Evolutionary conservation across 768 basidiomycete species (phyloP).

Genomic region (Kwoniella bestiolae): DNA sequence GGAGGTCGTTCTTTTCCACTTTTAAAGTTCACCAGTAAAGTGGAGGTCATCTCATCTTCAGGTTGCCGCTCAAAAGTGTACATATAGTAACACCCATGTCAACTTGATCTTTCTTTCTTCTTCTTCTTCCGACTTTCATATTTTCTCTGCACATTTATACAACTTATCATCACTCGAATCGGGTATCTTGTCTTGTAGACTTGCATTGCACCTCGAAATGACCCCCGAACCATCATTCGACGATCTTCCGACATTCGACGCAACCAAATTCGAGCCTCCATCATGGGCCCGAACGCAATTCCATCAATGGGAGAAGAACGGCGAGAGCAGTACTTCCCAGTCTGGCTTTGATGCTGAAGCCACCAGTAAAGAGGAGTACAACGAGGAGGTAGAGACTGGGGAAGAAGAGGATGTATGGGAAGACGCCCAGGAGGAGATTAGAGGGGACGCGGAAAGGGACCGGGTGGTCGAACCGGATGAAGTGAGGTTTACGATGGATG

Average conservation of each 20-base stretch:
- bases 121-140: not conserved
- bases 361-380: not conserved
- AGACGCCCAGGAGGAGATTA: slow-evolving; percentile 36
- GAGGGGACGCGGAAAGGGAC: too few relatives aligned
- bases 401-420: slow-evolving; percentile 34
- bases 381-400: slow-evolving; percentile 4
- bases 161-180: not conserved
- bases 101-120: too few relatives aligned
- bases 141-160: not conserved
- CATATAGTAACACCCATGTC: too few relatives aligned
- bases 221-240: slow-evolving; percentile 9
- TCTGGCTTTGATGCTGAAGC: not conserved
- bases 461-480: slow-evolving; percentile 22
- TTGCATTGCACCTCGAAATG: not conserved
- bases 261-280: slow-evolving; percentile 34
- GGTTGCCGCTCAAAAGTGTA: not conserved
- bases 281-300: slow-evolving; percentile 34
- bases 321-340: slow-evolving; percentile 15
- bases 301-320: slow-evolving; percentile 16
- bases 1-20: not conserved
- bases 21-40: not conserved
- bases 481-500: slow-evolving; percentile 21
- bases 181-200: not conserved
- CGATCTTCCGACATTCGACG: slow-evolving; percentile 29
- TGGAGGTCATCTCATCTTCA: not conserved